A percentile compares a stretch with the other conserved stretches of the same genome.
Evolutionary conservation across 1,284 basidiomycete genomes (phyloP).

Genomic region (Irpex rosettiformis): DNA sequence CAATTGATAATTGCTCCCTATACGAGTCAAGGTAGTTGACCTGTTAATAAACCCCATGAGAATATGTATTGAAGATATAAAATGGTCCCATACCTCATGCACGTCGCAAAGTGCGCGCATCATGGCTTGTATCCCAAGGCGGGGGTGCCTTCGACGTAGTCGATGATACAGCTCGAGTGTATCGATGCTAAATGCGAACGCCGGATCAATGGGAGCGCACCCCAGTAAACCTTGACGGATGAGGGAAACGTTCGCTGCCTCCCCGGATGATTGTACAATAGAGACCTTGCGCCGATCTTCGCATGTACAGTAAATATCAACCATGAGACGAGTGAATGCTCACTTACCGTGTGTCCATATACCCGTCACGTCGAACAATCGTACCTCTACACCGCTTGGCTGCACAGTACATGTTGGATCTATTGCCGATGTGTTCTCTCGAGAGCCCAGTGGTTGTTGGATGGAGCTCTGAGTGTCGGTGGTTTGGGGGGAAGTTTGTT

Average conservation of each 20-base stretch:
- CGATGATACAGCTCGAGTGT: neutral
- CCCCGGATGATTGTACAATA: neutral
- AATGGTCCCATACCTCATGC: neutral
- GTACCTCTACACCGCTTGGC: too few species aligned
- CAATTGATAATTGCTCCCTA: constrained; percentile 20
- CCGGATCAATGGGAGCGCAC: neutral
- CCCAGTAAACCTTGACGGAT: neutral
- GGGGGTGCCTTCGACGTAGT: neutral
- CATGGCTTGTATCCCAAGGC: neutral
- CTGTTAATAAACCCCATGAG: constrained; percentile 1
- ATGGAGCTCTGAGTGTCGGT: neutral
- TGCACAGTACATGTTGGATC: too few species aligned
- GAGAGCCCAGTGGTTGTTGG: too few species aligned
- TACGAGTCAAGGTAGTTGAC: constrained; percentile 11
- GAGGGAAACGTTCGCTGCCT: neutral
- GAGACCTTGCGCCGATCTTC: neutral
- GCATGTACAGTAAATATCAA: neutral
- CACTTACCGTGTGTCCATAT: neutral
- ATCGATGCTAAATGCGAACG: neutral
- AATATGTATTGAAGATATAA: too few species aligned
- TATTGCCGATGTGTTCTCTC: too few species aligned
- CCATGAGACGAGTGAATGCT: neutral
- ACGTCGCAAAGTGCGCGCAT: neutral
- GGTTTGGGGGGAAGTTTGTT: too few species aligned
- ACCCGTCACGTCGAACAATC: neutral